These are phyloP conservation scores for Sonneratia alba DNA, from an alignment of 345 rosid species.

Conservation along the genomic window DNA sequence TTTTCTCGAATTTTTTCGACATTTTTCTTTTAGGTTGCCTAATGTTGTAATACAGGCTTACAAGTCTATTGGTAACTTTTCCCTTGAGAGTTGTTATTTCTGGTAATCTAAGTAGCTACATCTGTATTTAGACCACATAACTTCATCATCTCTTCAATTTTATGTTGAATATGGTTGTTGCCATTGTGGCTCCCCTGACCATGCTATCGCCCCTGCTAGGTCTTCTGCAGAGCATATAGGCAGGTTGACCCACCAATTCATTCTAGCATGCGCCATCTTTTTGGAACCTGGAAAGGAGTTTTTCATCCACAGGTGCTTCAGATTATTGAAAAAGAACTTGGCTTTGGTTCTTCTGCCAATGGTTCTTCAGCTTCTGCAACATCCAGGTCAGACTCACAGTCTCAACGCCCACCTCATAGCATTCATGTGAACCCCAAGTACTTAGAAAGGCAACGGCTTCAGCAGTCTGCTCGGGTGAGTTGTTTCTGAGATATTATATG, in stretches of 20 bases:
- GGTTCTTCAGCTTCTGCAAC: conserved; percentile 53
- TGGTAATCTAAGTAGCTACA: neutral
- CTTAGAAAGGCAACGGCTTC: conserved; percentile 85
- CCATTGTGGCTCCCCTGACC: neutral
- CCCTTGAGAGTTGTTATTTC: neutral
- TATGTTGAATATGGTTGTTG: neutral
- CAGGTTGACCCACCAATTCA: conserved; percentile 77
- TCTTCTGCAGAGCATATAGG: conserved; percentile 81
- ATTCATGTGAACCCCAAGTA: conserved; percentile 98
- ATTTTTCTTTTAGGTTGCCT: neutral
- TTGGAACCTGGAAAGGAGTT: conserved; percentile 99
- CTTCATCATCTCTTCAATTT: neutral
- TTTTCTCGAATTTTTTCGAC: neutral
- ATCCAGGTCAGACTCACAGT: conserved; percentile 55
- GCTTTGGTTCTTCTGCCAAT: conserved; percentile 53
- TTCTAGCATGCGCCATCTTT: conserved; percentile 88
- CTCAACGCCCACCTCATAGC: conserved; percentile 75
- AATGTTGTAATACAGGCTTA: neutral
- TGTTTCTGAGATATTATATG: conserved; percentile 5
- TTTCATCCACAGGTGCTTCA: conserved; percentile 76
- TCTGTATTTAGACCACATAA: neutral
- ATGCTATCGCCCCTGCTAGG: conserved; percentile 27
- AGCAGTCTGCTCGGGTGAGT: conserved; percentile 76
- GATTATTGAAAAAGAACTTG: conserved; percentile 82
- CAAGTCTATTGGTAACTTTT: neutral